Conservation (phyloP, 2,329 filamentous ascomycete species). For the Diplodia mutila region DNA sequence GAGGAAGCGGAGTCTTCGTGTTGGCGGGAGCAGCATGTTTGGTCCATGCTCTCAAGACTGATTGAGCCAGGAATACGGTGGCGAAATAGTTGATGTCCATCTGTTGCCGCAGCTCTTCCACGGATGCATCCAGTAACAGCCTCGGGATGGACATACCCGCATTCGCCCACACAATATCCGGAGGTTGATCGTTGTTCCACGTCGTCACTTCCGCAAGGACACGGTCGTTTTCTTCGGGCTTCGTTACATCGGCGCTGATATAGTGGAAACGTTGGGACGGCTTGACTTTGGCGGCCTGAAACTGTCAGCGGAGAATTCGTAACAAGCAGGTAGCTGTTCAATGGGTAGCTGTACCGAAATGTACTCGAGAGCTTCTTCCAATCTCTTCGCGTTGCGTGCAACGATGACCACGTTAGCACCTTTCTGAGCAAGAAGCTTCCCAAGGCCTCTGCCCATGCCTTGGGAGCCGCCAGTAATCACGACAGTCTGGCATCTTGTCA, state of each 20-base stretch:
- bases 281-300: constrained; percentile 66
- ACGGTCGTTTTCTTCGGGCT: constrained; percentile 68
- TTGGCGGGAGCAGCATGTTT: not conserved
- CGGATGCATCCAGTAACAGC: constrained; percentile 75
- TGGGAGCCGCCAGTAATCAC: constrained; percentile 91
- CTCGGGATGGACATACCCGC: constrained; percentile 75
- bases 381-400: constrained; percentile 74
- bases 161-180: constrained; percentile 90
- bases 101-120: constrained; percentile 69
- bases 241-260: constrained; percentile 81
- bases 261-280: constrained; percentile 77
- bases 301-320: not conserved
- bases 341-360: constrained; percentile 57
- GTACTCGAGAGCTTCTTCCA: constrained; percentile 69
- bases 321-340: not conserved
- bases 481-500: constrained; percentile 67
- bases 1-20: constrained; percentile 49
- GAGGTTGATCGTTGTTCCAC: constrained; percentile 75
- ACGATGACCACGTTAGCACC: constrained; percentile 88
- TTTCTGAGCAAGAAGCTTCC: constrained; percentile 73
- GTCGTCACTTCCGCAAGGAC: constrained; percentile 71
- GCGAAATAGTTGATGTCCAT: constrained; percentile 96
- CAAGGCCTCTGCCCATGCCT: constrained; percentile 82
- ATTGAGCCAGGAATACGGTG: constrained; percentile 81
- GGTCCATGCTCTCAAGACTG: constrained; percentile 76